phyloP scores from a whole-genome alignment of 2,329 filamentous ascomycete species.

The Colletotrichum sp. region DNA sequence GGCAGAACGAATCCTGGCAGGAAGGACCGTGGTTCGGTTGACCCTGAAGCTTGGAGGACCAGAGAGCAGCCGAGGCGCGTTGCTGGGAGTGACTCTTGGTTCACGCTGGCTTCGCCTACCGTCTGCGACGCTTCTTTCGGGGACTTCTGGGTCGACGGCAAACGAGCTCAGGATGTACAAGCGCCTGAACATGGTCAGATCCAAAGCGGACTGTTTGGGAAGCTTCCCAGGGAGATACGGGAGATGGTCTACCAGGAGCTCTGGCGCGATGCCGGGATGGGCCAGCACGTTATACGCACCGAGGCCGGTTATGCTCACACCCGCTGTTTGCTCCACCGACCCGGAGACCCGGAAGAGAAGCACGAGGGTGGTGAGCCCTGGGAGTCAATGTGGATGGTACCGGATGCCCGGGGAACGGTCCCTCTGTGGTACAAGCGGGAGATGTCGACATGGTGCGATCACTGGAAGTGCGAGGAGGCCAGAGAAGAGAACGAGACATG shows the following conservation, averaged over 20 bases:
- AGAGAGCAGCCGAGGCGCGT: neutral
- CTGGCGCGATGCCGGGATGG: conserved; percentile 1
- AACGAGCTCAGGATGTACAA: too few relatives aligned
- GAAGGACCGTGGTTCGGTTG: neutral
- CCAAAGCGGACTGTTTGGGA: neutral
- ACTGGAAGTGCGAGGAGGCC: conserved; percentile 15
- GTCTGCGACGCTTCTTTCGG: neutral
- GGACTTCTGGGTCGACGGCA: neutral
- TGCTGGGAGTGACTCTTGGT: neutral
- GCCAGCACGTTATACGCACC: conserved; percentile 6
- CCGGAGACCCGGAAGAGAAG: neutral
- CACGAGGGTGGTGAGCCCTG: neutral
- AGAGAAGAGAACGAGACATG: neutral
- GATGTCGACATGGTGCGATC: conserved; percentile 13
- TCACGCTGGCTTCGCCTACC: neutral
- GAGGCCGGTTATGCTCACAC: conserved; percentile 1
- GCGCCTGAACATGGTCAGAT: neutral
- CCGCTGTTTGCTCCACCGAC: neutral
- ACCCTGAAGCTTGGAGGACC: neutral
- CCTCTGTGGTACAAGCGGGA: conserved; percentile 10
- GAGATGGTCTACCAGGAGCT: conserved; percentile 12
- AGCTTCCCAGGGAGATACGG: neutral
- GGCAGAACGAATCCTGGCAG: neutral
- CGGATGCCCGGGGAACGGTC: neutral
- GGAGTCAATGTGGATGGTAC: conserved; percentile 8